A percentile compares a stretch with the other conserved stretches of the same genome.
Conservation (phyloP, 305 asterid genomes). For the Fraxinus velutina region DNA sequence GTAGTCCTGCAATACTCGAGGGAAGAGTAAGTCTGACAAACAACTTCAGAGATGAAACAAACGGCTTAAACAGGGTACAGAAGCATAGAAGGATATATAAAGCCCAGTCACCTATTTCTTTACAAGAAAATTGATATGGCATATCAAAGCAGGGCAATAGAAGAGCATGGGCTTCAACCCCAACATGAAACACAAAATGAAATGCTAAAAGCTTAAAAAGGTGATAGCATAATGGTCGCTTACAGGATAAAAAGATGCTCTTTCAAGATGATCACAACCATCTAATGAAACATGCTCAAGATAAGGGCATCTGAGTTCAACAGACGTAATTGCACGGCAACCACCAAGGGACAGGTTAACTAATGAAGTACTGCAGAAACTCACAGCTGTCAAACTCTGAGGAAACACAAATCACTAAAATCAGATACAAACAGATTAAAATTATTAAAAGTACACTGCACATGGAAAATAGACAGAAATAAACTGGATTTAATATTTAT, state of each 20-base stretch:
- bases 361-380: constrained; percentile 67
- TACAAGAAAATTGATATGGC: neutral
- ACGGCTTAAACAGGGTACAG: neutral
- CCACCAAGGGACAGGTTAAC: constrained; percentile 87
- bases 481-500: neutral
- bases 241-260: constrained; percentile 82
- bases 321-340: constrained; percentile 82
- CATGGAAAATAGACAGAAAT: neutral
- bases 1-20: neutral
- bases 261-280: constrained; percentile 97
- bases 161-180: neutral
- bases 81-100: constrained; percentile 9
- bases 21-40: neutral
- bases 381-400: constrained; percentile 88
- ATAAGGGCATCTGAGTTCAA: constrained; percentile 71
- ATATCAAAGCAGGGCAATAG: constrained; percentile 11
- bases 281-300: constrained; percentile 87
- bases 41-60: neutral
- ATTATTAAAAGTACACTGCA: constrained; percentile 6
- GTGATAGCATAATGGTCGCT: constrained; percentile 27
- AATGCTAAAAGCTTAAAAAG: neutral
- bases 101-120: neutral
- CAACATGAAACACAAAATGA: neutral
- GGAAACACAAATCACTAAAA: constrained; percentile 16
- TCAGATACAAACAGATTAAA: constrained; percentile 15